Evolutionary conservation across 202 grass and related monocot genomes (phyloP), one percentile per base, ranked within the genome.

Genomic region (Setaria italica): DNA sequence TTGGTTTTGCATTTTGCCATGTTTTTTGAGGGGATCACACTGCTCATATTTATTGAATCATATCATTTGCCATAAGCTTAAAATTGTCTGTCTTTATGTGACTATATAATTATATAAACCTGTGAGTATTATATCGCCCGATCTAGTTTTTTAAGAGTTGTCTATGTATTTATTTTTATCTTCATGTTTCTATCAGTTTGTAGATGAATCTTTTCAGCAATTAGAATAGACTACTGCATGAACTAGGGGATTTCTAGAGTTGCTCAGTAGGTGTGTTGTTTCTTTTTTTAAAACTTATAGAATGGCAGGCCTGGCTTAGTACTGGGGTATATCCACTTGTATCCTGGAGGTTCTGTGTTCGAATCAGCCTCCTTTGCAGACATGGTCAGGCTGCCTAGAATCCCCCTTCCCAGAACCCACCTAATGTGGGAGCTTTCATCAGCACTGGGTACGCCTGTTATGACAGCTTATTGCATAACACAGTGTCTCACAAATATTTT

Each of bases 11-110:
- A 39, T 39, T 80, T 67, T 77, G 21, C 39, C 48, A 9, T 20
- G 21, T 67, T 45, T 55, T 29, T 57, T n/a, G 29, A 57, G 7
- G 12, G 25, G 0, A 6, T 32, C 60, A 54, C 12, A 64, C 54
- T 76, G 11, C 11, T 87, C 42, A 71, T 77, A 13, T 80, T 64
- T 84, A 33, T 76, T 9, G 16, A 65, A 49, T 53, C 56, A 46
- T 60, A 72, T 76, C 11, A 67, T 81, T 46, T 76, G 7, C 47
- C 19, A 56, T 65, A 77, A 86, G 49, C 66, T 79, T 66, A 67
- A 51, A 51, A 21, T 53, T 53, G 32, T 83, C 5, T 19, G 1
- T 32, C 29, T 80, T 73, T 9, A 3, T 77, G 64, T 51, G 21
- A 65, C 29, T 70, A 21, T 50, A 75, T 60, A 76, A 43, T 3